Evolutionary conservation across 306 rosid genomes (phyloP), one percentile per base, ranked within the genome.

Genomic region (Quercus berberidifolia): DNA sequence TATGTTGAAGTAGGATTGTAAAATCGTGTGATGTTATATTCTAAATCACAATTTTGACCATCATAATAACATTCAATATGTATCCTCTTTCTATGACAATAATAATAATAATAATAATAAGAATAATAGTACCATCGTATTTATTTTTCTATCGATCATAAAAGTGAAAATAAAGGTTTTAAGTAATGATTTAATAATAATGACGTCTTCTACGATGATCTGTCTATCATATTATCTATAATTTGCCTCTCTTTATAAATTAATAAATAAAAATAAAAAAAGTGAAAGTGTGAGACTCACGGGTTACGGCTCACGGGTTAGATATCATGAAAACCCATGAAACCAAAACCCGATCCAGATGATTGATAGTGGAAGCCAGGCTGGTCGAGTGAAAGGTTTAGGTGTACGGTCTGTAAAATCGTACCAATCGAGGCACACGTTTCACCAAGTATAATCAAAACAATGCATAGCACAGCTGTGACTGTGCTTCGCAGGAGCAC

Each of bases 331-430:
- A 41, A 41, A 60, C 49, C 52, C 72, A 68, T 67, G 1, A 20
- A 14, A 5, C 5, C 10, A 18, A 52, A 71, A 52, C 43, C 75
- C n/a, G 57, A 78, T 25, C 31, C 69, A 35, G 28, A 64, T 30
- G 3, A 6, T 41, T 4, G 25, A 3, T 5, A 59, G 68, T 67
- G 82, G 79, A 35, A 38, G 74, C 65, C 86, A 83, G 86, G 77
- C 74, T 78, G 86, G 80, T 23, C 6, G 7, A 3, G 21, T 10
- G 7, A 14, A 4, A 19, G 6, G 4, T 10, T 2, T 20, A 5
- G 12, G 2, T 38, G 81, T 77, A 77, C 77, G 81, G 78, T 28
- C 58, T 55, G 74, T 67, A 9, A 4, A 4, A 59, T 41, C 54
- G 52, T 21, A 60, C 69, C 13, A 11, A 74, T 19, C 67, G 38